Evolutionary conservation across 163 green algal species (phyloP).

Genomic region (Scenedesmus sp.): DNA sequence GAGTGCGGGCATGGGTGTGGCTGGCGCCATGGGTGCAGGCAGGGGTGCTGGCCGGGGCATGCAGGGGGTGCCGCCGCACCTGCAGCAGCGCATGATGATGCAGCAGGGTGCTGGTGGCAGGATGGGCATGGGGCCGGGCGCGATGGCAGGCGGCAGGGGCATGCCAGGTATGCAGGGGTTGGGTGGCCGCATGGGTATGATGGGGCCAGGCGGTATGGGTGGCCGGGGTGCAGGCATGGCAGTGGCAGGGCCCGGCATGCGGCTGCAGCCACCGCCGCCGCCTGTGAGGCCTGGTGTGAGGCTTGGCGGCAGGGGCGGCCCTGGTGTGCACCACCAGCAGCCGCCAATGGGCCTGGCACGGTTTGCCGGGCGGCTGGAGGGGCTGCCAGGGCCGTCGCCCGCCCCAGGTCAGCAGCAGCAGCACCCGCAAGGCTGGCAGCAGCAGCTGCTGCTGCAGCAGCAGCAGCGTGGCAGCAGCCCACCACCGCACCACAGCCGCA

Average conservation of each 20-base stretch:
- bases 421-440: neutral
- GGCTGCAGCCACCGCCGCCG: constrained; percentile 26
- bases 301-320: constrained; percentile 3
- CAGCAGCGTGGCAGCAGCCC: neutral
- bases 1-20: neutral
- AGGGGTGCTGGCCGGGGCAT: neutral
- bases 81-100: constrained; percentile 8
- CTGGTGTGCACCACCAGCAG: neutral
- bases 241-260: neutral
- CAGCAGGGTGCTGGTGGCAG: neutral
- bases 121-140: neutral
- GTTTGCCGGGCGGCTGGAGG: constrained; percentile 42
- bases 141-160: neutral
- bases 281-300: constrained; percentile 14
- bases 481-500: neutral
- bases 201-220: neutral
- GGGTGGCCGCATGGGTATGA: neutral
- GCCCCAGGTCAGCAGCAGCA: neutral
- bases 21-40: neutral
- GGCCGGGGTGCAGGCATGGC: neutral
- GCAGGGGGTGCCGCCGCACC: neutral
- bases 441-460: constrained; percentile 16
- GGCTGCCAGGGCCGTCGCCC: neutral
- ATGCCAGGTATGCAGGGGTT: neutral
- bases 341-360: neutral